Evolutionary conservation across 345 rosid genomes (phyloP), one percentile per base, ranked within the genome.

Genomic region (Moricandia arvensis): DNA sequence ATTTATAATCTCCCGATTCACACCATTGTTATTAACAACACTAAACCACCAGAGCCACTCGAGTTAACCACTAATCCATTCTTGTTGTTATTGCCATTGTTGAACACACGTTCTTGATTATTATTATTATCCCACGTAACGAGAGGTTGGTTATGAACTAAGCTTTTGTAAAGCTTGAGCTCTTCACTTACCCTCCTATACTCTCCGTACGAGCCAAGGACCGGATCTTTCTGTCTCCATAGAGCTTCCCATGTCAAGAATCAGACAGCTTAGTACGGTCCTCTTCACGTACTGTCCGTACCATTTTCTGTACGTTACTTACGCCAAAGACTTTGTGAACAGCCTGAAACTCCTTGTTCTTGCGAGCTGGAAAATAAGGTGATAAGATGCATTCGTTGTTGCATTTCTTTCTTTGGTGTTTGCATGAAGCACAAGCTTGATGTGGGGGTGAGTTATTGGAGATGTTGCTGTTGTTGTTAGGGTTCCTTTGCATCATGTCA

Each of bases 241-340:
- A 58, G 33, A 3, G 99, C 97, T 76, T 92, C 96, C 99, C 97
- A 92, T 8, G 90, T 76, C 2, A 95, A 0, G 99, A 90, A 31
- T 95, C 93, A 0, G 85, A 84, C 0, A 82, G 75, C 24, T 41
- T 66, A 12, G 71, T 75, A 6, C 91, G 77, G 61, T 92, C 88
- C 10, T 83, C 92, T 12, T 78, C 84, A 0, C 64, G 26, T 2
- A 80, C 90, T 9, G 57, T 71, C 2, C 82, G 75, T 9, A 92
- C 76, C 63, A 92, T 82, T 76, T 89, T 95, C 9, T 80, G 83
- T 51, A 80, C 77, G 74, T 80, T 80, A 34, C 83, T 80, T 0
- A 80, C 83, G 41, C 83, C 83, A 51, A 76, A 80, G 12, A 80
- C 77, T 38, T 66, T 80, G 77, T 75, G 80, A 9, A 80, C 80